phyloP scores from a whole-genome alignment of 2,329 filamentous ascomycete species.

The Monosporascus sp. region DNA sequence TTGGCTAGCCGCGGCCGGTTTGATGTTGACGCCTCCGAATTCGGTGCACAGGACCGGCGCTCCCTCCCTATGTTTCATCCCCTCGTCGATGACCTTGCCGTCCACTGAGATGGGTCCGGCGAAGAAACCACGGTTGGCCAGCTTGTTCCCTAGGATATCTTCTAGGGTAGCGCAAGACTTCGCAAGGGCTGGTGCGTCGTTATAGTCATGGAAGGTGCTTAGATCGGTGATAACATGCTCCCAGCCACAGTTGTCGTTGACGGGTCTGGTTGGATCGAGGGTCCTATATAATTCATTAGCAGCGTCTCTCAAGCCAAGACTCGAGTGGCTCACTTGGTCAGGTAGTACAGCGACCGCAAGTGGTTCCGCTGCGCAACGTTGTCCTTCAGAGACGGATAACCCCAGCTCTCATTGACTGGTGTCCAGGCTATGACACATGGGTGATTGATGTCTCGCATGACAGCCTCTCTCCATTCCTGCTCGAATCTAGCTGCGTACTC shows the following conservation, averaged over 20 bases:
- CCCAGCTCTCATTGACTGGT: slow-evolving; percentile 60
- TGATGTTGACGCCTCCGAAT: slow-evolving; percentile 64
- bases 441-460: slow-evolving; percentile 60
- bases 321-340: slow-evolving; percentile 47
- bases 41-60: slow-evolving; percentile 62
- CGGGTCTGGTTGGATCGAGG: slow-evolving; percentile 56
- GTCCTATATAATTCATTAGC: slow-evolving; percentile 24
- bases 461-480: slow-evolving; percentile 58
- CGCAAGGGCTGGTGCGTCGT: slow-evolving; percentile 49
- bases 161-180: slow-evolving; percentile 48
- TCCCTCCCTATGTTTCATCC: slow-evolving; percentile 43
- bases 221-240: slow-evolving; percentile 61
- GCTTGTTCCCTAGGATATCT: slow-evolving; percentile 47
- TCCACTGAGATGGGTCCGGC: slow-evolving; percentile 34
- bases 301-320: background rate
- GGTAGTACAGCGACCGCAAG: slow-evolving; percentile 56
- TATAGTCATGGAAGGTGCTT: slow-evolving; percentile 64
- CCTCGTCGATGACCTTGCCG: slow-evolving; percentile 32
- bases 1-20: slow-evolving; percentile 34
- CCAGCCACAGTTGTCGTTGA: slow-evolving; percentile 71
- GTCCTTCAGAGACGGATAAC: slow-evolving; percentile 52
- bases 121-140: slow-evolving; percentile 48
- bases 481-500: slow-evolving; percentile 56
- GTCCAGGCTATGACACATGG: slow-evolving; percentile 62
- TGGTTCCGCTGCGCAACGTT: slow-evolving; percentile 57